Evolutionary conservation across 331 rosid genomes (phyloP).

Genomic region (Saraca asoca): DNA sequence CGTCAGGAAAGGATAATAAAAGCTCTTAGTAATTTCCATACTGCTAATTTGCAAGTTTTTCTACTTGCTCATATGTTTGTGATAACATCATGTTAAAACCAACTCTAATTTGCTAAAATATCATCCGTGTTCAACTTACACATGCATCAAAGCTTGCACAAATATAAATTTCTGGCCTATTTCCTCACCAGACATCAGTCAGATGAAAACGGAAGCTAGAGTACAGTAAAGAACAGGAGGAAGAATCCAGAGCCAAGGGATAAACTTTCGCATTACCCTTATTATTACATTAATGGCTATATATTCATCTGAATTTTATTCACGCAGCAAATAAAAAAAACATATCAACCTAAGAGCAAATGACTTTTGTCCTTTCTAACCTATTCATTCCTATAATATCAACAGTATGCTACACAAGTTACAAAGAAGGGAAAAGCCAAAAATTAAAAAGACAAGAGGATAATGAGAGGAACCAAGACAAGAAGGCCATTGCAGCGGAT

Average conservation of each 20-base stretch:
- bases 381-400: slow-evolving; percentile 36
- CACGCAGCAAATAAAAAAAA: slow-evolving; percentile 12
- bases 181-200: neutral
- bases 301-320: slow-evolving; percentile 28
- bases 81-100: too few species aligned
- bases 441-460: slow-evolving; percentile 75
- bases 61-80: too few species aligned
- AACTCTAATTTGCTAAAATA: too few species aligned
- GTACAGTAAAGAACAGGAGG: neutral
- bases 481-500: slow-evolving; percentile 86
- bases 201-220: neutral
- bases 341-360: slow-evolving; percentile 30
- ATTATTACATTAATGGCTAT: slow-evolving; percentile 12
- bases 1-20: too few species aligned
- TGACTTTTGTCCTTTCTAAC: slow-evolving; percentile 41
- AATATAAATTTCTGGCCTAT: neutral
- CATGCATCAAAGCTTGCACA: slow-evolving; percentile 21
- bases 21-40: too few species aligned
- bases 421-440: slow-evolving; percentile 76
- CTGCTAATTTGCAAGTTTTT: too few species aligned
- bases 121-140: neutral
- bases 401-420: slow-evolving; percentile 30
- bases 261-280: slow-evolving; percentile 8
- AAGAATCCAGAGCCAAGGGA: slow-evolving; percentile 2
- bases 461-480: slow-evolving; percentile 77